A percentile compares a stretch with the other conserved stretches of the same genome.
phyloP scores from a whole-genome alignment of 176 grass and related monocot species.

The Panicum miliaceum region DNA sequence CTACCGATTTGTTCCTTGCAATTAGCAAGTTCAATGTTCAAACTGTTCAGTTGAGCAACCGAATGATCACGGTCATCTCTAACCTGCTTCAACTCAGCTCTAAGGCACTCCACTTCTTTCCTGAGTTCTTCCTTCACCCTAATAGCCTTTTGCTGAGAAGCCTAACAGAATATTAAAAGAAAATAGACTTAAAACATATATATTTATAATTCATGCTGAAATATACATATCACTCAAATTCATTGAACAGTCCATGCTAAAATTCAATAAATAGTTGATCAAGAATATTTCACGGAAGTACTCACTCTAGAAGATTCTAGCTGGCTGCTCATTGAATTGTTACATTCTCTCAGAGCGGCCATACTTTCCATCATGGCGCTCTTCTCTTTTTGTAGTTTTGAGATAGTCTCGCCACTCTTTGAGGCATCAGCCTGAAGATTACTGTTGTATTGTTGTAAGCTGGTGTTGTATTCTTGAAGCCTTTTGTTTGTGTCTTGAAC shows the following conservation, averaged over 20 bases:
- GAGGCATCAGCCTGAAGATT: constrained; percentile 84
- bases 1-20: constrained; percentile 53
- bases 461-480: constrained; percentile 82
- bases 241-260: neutral
- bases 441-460: constrained; percentile 91
- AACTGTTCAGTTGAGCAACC: constrained; percentile 54
- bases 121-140: constrained; percentile 73
- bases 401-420: constrained; percentile 69
- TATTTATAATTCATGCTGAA: neutral
- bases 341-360: constrained; percentile 61
- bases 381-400: constrained; percentile 84
- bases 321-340: constrained; percentile 72
- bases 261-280: neutral
- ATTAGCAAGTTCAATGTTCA: constrained; percentile 49
- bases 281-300: neutral
- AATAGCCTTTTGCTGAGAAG: constrained; percentile 81
- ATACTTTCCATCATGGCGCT: constrained; percentile 77
- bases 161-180: constrained; percentile 45
- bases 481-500: constrained; percentile 80
- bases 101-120: constrained; percentile 70
- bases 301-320: constrained; percentile 75
- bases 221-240: neutral
- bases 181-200: neutral
- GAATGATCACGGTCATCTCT: constrained; percentile 72
- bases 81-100: constrained; percentile 69